Conservation (phyloP, 345 rosid species). For the Ceriops zippeliana region DNA sequence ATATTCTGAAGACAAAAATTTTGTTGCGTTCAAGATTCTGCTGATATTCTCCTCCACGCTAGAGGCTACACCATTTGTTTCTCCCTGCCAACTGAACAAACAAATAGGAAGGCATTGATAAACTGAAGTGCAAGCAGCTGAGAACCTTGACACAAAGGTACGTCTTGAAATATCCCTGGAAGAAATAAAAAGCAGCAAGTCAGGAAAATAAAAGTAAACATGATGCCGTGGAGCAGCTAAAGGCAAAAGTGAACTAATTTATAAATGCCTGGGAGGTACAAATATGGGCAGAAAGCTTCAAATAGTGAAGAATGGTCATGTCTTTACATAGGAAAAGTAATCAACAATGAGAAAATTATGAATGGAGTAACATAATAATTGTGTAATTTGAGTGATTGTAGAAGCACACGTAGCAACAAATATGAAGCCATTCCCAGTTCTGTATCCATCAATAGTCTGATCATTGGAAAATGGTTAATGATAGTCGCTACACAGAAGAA, state of each 20-base stretch:
- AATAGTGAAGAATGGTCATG: neutral
- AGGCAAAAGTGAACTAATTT: neutral
- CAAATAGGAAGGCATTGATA: constrained; percentile 61
- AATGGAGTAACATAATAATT: neutral
- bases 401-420: no score
- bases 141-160: constrained; percentile 54
- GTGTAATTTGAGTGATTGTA: neutral
- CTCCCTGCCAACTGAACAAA: constrained; percentile 46
- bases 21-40: constrained; percentile 51
- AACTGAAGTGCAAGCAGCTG: constrained; percentile 40
- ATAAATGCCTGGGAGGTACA: neutral
- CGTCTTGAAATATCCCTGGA: constrained; percentile 70
- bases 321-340: neutral
- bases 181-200: constrained; percentile 9
- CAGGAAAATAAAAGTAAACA: neutral
- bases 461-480: no score
- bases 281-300: neutral
- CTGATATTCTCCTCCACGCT: constrained; percentile 37
- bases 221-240: neutral
- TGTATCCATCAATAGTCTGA: no score
- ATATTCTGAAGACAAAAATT: constrained; percentile 36
- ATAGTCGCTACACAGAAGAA: no score
- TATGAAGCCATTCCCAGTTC: no score
- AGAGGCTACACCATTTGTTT: constrained; percentile 28
- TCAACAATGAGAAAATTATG: neutral